Evolutionary conservation across 768 basidiomycete species (phyloP), one percentile per base, ranked within the genome.

Genomic region (Termitomyces sp.): DNA sequence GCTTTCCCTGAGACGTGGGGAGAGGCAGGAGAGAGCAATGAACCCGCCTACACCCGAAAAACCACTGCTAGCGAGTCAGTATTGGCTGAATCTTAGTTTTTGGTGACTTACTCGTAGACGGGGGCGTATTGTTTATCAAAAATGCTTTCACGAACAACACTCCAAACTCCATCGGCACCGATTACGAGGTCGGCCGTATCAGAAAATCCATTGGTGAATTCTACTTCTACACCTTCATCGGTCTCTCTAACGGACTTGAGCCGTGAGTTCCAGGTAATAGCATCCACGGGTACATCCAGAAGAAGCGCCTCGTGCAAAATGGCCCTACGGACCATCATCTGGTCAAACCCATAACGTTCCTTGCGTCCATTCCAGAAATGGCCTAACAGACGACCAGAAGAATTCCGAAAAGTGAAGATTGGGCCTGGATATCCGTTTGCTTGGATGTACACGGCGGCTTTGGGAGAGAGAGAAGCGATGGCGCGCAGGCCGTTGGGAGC

Each of bases 401-500:
- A 71, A 55, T 76, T 75, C 10, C 61, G 44, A 6, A 62, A 59
- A 14, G 55, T 39, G 24, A 62, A 59, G 9, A 59, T 54, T 10
- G 50, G 32, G 1, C 58, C 58, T 24, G 61, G 46, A 46, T 39
- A 56, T 2, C 51, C 61, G 24, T 62, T 68, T 3, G 60, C 53
- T 32, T 69, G 66, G 47, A 76, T 71, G 32, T 71, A 69, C 10
- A 64, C 58, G n/a, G 65, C 63, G 3, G 74, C 71, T 9, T 59
- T 61, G 4, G 66, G 64, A 10, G 68, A 68, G 22, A 76, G 58
- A 2, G 65, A 62, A 6, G 64, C 61, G 16, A 77, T 68, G 27
- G 73, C 71, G 8, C 75, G 70, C 9, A 73, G 66, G 18, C 74
- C 74, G 44, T 77, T 76, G 2, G 76, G 74, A 26, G 73, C 71